Evolutionary conservation across 176 grass and related monocot genomes (phyloP), one percentile per base, ranked within the genome.

Genomic region (Typha latifolia): DNA sequence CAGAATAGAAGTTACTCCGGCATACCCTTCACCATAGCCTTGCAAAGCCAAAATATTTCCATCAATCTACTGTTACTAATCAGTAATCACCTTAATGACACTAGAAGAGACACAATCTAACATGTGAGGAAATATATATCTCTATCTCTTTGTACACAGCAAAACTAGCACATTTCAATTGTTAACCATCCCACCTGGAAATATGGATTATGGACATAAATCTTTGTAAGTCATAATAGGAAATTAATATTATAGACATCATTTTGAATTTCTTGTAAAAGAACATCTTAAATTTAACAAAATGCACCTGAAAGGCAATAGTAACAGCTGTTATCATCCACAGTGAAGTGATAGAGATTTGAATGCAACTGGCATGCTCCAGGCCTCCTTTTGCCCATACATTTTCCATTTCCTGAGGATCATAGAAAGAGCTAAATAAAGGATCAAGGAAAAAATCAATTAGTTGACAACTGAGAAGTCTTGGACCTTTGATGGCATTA

Each of bases 281-380:
- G 9, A 47, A 15, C 5, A 47, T 21, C n/a, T 8, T 71, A 37
- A 49, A 74, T 51, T 82, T 73, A n/a, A 66, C 26, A 71, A 59
- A 47, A 77, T 50, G 62, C 66, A 92, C 88, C 93, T 67, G 88
- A 84, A 79, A 82, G 71, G 64, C 80, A 91, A 37, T 77, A 81
- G 68, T 62, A 84, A 71, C 78, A 89, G 68, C 66, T 88, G 55
- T 68, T 82, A 59, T 84, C 76, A 34, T 84, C 85, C 9, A 66
- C 62, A 71, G 51, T 43, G 77, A 89, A 91, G 51, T 76, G 77
- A 73, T 82, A 71, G 75, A 82, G 77, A 62, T 82, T 75, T 10
- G 88, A 86, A 72, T 89, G 88, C 23, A 84, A 67, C 62, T 84
- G 69, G 65, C 81, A 85, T 59, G 72, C 20, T 78, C 70, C 80